These are phyloP conservation scores for Fusarium secorum DNA, from an alignment of 2,329 filamentous ascomycete species.

Conservation along the genomic window DNA sequence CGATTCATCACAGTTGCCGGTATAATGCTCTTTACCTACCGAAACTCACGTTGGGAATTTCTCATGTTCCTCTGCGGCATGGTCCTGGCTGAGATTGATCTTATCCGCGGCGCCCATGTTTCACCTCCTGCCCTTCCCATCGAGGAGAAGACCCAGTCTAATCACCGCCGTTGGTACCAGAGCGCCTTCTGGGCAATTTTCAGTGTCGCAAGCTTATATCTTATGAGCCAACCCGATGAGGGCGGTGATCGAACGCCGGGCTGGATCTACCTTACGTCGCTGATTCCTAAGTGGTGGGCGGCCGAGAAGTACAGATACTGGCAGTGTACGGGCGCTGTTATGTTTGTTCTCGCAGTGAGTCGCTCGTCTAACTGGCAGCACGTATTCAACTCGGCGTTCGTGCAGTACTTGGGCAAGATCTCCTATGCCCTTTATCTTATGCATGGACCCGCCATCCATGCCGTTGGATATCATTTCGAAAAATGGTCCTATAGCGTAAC, in stretches of 20 bases:
- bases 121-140: constrained; percentile 41
- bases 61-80: constrained; percentile 64
- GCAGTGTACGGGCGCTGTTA: constrained; percentile 61
- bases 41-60: constrained; percentile 62
- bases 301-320: constrained; percentile 63
- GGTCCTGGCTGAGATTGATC: constrained; percentile 62
- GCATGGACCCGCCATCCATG: constrained; percentile 64
- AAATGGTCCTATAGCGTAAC: constrained; percentile 57
- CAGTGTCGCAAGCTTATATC: constrained; percentile 61
- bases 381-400: constrained; percentile 57
- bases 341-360: constrained; percentile 60
- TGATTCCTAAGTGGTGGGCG: constrained; percentile 59
- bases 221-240: constrained; percentile 53
- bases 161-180: constrained; percentile 14
- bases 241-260: constrained; percentile 59
- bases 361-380: constrained; percentile 57
- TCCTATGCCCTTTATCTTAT: constrained; percentile 69
- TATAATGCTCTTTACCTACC: constrained; percentile 56
- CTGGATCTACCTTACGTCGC: constrained; percentile 56
- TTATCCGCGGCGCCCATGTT: constrained; percentile 57
- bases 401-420: constrained; percentile 68
- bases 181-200: constrained; percentile 50
- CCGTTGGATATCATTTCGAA: constrained; percentile 61
- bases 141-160: constrained; percentile 25
- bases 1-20: constrained; percentile 54